Evolutionary conservation across 352 stramenopile genomes (phyloP), one percentile per base, ranked within the genome.

Genomic region (Pythium vanterpoolii): DNA sequence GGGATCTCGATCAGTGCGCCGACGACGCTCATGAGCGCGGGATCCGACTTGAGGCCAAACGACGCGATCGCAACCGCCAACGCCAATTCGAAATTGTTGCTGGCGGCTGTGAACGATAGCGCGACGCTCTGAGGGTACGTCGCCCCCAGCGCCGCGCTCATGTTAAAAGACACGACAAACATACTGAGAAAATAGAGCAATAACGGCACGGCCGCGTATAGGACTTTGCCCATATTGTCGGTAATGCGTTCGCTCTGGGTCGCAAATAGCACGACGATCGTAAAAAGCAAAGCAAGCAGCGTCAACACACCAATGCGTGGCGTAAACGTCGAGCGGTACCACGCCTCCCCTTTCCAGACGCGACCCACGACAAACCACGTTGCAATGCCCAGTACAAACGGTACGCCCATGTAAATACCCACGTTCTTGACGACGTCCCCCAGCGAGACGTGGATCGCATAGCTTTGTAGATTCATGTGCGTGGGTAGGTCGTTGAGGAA

Each of bases 71-170:
- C 80, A 23, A 92, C 65, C 6, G 78, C 84, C 14, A 94, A 51
- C 26, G 82, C 85, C 33, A 94, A 60, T 55, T 94, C 84, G 62
- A 89, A 94, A 66, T 92, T 92, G 77, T 92, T 94, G 66, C 80
- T 91, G n/a, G 77, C 85, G n/a, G 80, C 79, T 31, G 86, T 92
- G 61, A 94, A 89, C 24, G 78, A 72, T 8, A 88, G 69, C 27
- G 74, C 74, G 13, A 71, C 64, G 46, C 71, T 69, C 60, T 83
- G 78, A 9, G 62, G 28, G 64, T 87, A 85, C 5, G 59, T 72
- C n/a, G 66, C 73, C 14, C 72, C 76, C 26, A 65, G 55, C 19
- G 53, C 39, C 47, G 59, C 49, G 34, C 75, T 76, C 56, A 83
- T 56, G 34, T 51, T 42, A 57, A 86, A 86, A 33, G 77, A 77